Base-by-base conservation (phyloP, 257 asterid species). In the Lithospermum erythrorhizon region DNA sequence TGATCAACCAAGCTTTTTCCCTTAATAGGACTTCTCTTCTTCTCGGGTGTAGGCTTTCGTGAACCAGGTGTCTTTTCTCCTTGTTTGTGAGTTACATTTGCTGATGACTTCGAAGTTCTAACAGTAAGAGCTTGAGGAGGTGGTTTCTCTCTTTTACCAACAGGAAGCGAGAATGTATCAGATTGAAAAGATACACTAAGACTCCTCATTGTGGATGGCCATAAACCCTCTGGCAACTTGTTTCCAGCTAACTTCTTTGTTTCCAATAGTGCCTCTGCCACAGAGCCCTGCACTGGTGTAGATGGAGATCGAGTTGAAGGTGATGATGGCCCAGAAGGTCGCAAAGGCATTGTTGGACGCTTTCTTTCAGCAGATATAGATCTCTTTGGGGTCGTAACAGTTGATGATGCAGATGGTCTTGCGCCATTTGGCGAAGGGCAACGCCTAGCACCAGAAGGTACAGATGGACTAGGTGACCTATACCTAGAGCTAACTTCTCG, bases 401-500 rank as follows among this genome's bases (percentile, higher is more conserved):
- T 65, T 48, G 84, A 68, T 61, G 75, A 24, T 13, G 77, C 60
- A 23, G 85, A 54, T 63, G 69, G 51, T 59, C 78, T 80, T 19
- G 77, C 30, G 63, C 63, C 70, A 67, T 58, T 70, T 47, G 96
- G 93, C 23, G 95, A 83, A 68, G 83, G 80, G 70, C 75, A 73
- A 48, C 94, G 94, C 75, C 78, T 81, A 6, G 83, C 76, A 66
- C 62, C 73, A 32, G 77, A 62, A 32, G 82, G 65, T 48, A 73
- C 73, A 10, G 72, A 74, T 17, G 85, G 85, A 48, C 80, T 68
- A 7, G 96, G 94, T 56, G 98, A 90, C 77, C 65, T 75, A 53
- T 76, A 80, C 78, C 94, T 79, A 6, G 95, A 90, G 70, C 91
- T 84, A 75, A 87, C 82, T 75, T 87, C 94, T 76, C 89, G 76